Conservation (phyloP, 345 rosid genomes). For the Capsella bursapastoris region DNA sequence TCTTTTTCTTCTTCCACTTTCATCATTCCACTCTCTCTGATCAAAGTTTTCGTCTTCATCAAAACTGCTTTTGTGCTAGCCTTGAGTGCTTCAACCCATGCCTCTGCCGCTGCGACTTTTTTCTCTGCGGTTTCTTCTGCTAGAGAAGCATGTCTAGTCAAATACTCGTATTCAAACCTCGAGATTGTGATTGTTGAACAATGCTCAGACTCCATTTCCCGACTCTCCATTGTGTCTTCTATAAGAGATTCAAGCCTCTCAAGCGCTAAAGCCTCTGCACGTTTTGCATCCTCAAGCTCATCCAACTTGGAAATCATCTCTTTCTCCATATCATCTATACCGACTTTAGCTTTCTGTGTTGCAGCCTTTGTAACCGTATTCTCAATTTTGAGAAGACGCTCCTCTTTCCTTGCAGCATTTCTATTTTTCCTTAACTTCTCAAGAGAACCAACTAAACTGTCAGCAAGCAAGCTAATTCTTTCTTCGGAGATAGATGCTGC, state of each 20-base stretch:
- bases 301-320: slow-evolving; percentile 52
- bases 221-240: slow-evolving; percentile 48
- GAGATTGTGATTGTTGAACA: slow-evolving; percentile 60
- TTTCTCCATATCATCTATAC: slow-evolving; percentile 61
- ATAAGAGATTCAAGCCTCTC: slow-evolving; percentile 56
- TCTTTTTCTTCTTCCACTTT: slow-evolving; percentile 57
- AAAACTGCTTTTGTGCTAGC: slow-evolving; percentile 63
- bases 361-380: slow-evolving; percentile 52
- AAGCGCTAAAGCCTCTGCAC: slow-evolving; percentile 61
- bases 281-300: slow-evolving; percentile 61
- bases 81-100: slow-evolving; percentile 83
- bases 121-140: slow-evolving; percentile 84
- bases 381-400: slow-evolving; percentile 54
- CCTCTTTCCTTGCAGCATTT: slow-evolving; percentile 60
- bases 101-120: slow-evolving; percentile 81
- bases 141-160: slow-evolving; percentile 58
- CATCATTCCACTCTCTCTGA: slow-evolving; percentile 47
- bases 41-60: slow-evolving; percentile 59
- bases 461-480: slow-evolving; percentile 54
- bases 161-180: slow-evolving; percentile 74
- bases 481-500: slow-evolving; percentile 53
- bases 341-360: slow-evolving; percentile 53
- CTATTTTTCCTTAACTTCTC: slow-evolving; percentile 62
- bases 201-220: slow-evolving; percentile 55
- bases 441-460: slow-evolving; percentile 55